These are phyloP conservation scores for Kalmanozyma brasiliensis DNA, from an alignment of 1,284 basidiomycete species.

Conservation along the genomic window DNA sequence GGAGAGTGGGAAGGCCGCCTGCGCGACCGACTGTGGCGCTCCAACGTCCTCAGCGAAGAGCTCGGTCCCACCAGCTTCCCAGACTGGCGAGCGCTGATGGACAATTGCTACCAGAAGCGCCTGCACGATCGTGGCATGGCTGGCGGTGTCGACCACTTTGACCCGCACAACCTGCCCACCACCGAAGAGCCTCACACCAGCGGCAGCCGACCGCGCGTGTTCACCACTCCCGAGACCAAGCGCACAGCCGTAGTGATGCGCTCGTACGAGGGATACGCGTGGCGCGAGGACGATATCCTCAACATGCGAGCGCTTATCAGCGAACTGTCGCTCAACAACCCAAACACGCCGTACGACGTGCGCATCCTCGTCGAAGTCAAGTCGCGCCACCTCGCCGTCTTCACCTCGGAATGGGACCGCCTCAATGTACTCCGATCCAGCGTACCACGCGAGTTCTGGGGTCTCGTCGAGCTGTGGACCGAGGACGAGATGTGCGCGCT, in stretches of 20 bases:
- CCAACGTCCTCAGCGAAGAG: constrained; percentile 60
- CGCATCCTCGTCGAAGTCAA: constrained; percentile 68
- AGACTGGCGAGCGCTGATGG: constrained; percentile 67
- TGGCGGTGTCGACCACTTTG: constrained; percentile 58
- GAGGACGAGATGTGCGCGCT: constrained; percentile 67
- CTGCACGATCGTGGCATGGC: constrained; percentile 61
- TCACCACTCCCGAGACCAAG: constrained; percentile 63
- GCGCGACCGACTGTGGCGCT: constrained; percentile 59
- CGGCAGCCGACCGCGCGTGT: constrained; percentile 39
- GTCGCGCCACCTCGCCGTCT: constrained; percentile 62
- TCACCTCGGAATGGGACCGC: constrained; percentile 67
- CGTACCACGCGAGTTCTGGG: constrained; percentile 68
- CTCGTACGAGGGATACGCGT: constrained; percentile 65
- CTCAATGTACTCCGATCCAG: constrained; percentile 64
- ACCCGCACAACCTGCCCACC: constrained; percentile 43
- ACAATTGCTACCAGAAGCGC: constrained; percentile 63
- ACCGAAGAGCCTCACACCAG: constrained; percentile 40
- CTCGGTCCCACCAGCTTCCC: constrained; percentile 60
- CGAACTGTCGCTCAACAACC: constrained; percentile 67
- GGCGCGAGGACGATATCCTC: constrained; percentile 68
- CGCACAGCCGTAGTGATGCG: constrained; percentile 67
- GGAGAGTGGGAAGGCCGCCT: constrained; percentile 62
- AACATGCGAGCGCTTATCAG: constrained; percentile 67
- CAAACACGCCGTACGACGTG: constrained; percentile 66
- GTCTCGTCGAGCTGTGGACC: constrained; percentile 67